phyloP scores from a whole-genome alignment of 371 early-diverging fungal genomes.

The Coemansia sp. region DNA sequence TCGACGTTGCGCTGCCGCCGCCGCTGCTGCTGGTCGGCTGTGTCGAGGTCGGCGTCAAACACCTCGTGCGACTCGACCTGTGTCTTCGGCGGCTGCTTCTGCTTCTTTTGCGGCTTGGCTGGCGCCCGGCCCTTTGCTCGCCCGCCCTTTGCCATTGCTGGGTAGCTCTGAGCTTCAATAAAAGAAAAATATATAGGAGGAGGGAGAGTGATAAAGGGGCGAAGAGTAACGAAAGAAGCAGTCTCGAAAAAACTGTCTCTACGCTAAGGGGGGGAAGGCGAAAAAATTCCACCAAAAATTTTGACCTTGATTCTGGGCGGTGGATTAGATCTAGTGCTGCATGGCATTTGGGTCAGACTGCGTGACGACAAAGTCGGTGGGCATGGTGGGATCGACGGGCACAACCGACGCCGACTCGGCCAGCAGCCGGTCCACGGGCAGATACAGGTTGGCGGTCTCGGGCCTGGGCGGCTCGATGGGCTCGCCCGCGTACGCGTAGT shows the following conservation, averaged over 20 bases:
- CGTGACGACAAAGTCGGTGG: conserved; percentile 38
- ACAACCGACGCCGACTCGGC: conserved; percentile 28
- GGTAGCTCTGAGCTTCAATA: background rate
- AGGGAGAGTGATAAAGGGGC: background rate
- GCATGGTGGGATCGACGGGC: conserved; percentile 13
- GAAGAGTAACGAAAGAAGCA: no score
- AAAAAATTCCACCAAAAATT: background rate
- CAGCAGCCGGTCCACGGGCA: conserved; percentile 54
- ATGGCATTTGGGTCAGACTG: conserved; percentile 5
- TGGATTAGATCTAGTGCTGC: conserved; percentile 1
- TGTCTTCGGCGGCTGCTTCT: background rate
- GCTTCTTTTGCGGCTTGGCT: background rate
- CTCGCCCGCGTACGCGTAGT: conserved; percentile 71
- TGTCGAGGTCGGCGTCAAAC: conserved; percentile 52
- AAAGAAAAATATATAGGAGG: background rate
- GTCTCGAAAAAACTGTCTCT: no score
- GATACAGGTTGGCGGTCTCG: conserved; percentile 73
- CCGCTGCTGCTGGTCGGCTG: conserved; percentile 58
- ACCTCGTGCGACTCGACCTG: conserved; percentile 16
- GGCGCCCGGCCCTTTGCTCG: background rate
- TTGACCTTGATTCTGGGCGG: no score
- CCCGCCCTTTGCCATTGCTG: background rate
- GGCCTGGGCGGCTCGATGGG: conserved; percentile 53
- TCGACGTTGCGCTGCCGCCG: conserved; percentile 64
- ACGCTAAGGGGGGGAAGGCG: background rate